Conservation (phyloP, 371 early-diverging fungal genomes). For the Syncephalastrum contaminatum region DNA sequence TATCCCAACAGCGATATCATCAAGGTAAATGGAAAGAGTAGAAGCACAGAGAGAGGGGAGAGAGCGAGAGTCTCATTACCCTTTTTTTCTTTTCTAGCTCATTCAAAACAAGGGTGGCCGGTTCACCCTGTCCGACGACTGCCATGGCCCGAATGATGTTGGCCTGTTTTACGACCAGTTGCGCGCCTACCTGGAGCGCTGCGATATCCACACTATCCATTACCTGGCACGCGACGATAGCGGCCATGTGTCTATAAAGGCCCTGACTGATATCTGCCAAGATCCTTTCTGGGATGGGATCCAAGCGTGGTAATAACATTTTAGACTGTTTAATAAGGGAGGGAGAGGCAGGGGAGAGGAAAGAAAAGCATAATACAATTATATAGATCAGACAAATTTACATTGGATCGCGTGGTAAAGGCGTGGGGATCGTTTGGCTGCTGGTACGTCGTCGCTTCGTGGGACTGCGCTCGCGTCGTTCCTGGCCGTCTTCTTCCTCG, state of each 20-base stretch:
- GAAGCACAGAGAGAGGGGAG: background rate
- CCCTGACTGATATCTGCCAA: slow-evolving; percentile 28
- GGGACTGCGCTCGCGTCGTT: slow-evolving; percentile 5
- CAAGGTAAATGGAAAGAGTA: slow-evolving; percentile 36
- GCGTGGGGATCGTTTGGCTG: too few relatives aligned
- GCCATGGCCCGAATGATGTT: slow-evolving; percentile 88
- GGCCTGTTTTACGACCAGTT: slow-evolving; percentile 77
- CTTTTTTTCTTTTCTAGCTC: slow-evolving; percentile 30
- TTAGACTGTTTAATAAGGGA: background rate
- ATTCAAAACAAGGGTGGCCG: slow-evolving; percentile 68
- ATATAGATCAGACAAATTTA: too few relatives aligned
- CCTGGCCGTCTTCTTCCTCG: too few relatives aligned
- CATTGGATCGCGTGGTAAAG: too few relatives aligned
- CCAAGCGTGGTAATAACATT: slow-evolving; percentile 21
- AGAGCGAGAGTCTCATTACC: background rate
- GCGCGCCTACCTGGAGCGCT: slow-evolving; percentile 49
- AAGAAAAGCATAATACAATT: too few relatives aligned
- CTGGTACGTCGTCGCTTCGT: slow-evolving; percentile 10
- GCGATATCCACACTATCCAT: slow-evolving; percentile 46
- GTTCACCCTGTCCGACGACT: slow-evolving; percentile 90
- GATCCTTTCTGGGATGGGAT: slow-evolving; percentile 41
- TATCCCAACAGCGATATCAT: slow-evolving; percentile 86
- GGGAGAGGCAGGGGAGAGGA: too few relatives aligned
- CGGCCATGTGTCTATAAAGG: slow-evolving; percentile 16
- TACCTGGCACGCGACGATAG: slow-evolving; percentile 32